A percentile compares a stretch with the other conserved stretches of the same genome.
Conservation (phyloP, 305 asterid species). For the Plantago lanceolata region DNA sequence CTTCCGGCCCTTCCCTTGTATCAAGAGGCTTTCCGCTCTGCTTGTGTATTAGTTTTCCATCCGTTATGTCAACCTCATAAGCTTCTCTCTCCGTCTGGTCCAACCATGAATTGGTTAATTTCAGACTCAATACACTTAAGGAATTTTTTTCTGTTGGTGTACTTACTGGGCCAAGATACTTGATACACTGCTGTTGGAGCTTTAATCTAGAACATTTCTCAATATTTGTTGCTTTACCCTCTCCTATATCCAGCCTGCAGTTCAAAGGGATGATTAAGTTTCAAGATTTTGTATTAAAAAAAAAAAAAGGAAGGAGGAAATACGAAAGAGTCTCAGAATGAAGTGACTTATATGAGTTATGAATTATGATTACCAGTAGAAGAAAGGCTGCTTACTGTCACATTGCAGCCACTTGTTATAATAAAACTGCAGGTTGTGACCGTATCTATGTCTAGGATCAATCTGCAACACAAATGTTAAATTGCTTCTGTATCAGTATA, state of each 20-base stretch:
- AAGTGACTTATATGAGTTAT: too few species aligned
- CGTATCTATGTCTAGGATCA: conserved; percentile 86
- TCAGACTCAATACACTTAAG: not conserved
- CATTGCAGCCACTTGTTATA: conserved; percentile 75
- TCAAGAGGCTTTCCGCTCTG: conserved; percentile 58
- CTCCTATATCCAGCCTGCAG: conserved; percentile 82
- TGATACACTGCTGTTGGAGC: conserved; percentile 81
- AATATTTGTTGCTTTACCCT: conserved; percentile 64
- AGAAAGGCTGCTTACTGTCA: conserved; percentile 78
- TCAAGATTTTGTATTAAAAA: conserved; percentile 13
- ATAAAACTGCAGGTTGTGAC: conserved; percentile 80
- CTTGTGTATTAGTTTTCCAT: conserved; percentile 57
- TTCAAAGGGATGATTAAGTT: not conserved
- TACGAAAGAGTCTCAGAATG: too few species aligned
- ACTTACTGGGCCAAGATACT: conserved; percentile 90
- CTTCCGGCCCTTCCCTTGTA: conserved; percentile 55
- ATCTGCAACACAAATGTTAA: conserved; percentile 37
- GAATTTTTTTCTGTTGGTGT: not conserved
- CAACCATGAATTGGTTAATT: not conserved
- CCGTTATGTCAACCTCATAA: conserved; percentile 51
- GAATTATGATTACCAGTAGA: conserved; percentile 64
- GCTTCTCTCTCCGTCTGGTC: conserved; percentile 66
- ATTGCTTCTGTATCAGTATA: not conserved
- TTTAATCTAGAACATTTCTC: conserved; percentile 62
- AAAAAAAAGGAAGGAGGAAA: not conserved